phyloP scores from a whole-genome alignment of 805 yeast genomes.

The Candida corydali region DNA sequence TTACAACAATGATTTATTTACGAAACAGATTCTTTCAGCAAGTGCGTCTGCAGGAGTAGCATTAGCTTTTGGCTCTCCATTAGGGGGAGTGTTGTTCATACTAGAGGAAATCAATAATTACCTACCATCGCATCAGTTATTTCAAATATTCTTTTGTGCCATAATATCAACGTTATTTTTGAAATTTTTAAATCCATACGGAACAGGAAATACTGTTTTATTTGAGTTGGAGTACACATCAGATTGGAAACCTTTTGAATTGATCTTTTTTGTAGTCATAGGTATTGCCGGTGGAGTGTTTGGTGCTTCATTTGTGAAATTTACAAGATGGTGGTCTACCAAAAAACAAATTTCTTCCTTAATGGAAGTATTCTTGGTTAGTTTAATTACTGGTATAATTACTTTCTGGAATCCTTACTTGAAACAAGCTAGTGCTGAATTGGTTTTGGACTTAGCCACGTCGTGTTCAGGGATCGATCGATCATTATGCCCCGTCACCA shows the following conservation, averaged over 20 bases:
- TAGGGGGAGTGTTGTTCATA: conserved; percentile 55
- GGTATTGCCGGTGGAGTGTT: conserved; percentile 53
- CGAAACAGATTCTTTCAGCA: conserved; percentile 52
- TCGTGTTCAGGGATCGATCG: conserved; percentile 38
- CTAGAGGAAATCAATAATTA: conserved; percentile 56
- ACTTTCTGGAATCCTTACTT: conserved; percentile 50
- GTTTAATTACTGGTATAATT: conserved; percentile 42
- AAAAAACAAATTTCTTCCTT: conserved; percentile 33
- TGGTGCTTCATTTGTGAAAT: conserved; percentile 48
- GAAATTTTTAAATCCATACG: conserved; percentile 53
- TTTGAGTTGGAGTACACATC: conserved; percentile 48
- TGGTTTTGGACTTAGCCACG: conserved; percentile 46
- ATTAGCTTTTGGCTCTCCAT: conserved; percentile 56
- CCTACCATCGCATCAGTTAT: conserved; percentile 50
- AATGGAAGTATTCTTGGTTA: conserved; percentile 42
- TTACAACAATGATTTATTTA: conserved; percentile 43
- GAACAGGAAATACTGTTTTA: conserved; percentile 54
- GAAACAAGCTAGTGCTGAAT: conserved; percentile 45
- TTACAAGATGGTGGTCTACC: conserved; percentile 44
- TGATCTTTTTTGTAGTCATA: conserved; percentile 40
- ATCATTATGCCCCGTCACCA: conserved; percentile 25
- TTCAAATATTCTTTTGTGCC: conserved; percentile 54
- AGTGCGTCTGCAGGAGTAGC: conserved; percentile 59
- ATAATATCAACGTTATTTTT: conserved; percentile 49
- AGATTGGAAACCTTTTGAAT: conserved; percentile 50